Percentiles rank a stretch among this genome's conserved stretches.
These are phyloP conservation scores for Leccinum obscurum DNA, from an alignment of 768 basidiomycete species.

Conservation along the genomic window DNA sequence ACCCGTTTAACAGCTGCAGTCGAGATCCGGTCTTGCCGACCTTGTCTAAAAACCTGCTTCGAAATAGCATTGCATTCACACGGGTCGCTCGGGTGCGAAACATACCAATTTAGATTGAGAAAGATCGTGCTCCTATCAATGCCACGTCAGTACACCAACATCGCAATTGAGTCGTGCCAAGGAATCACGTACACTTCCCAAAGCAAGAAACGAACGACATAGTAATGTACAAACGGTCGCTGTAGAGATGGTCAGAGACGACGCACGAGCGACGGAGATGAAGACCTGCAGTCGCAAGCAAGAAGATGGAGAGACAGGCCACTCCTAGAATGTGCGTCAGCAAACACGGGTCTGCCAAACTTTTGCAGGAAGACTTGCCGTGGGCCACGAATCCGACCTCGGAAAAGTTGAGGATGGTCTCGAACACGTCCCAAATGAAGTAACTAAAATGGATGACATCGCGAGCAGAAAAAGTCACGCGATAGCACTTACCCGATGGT, in stretches of 20 bases:
- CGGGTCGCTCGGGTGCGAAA: background rate
- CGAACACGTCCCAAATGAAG: conserved; percentile 84
- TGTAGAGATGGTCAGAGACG: conserved; percentile 25
- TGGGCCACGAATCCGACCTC: conserved; percentile 79
- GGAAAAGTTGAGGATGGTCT: conserved; percentile 65
- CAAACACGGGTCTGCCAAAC: background rate
- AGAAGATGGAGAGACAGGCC: conserved; percentile 64
- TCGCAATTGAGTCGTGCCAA: background rate
- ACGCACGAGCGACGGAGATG: background rate
- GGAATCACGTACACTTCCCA: conserved; percentile 69
- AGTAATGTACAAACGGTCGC: conserved; percentile 81
- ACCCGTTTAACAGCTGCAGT: conserved; percentile 71
- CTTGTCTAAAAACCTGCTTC: conserved; percentile 72
- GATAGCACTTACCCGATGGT: conserved; percentile 59
- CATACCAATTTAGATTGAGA: conserved; percentile 84
- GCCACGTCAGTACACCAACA: conserved; percentile 3
- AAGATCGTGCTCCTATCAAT: conserved; percentile 72
- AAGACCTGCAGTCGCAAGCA: conserved; percentile 65
- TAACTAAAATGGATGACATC: conserved; percentile 43
- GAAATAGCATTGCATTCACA: background rate
- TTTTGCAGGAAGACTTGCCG: conserved; percentile 41
- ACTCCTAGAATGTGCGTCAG: conserved; percentile 41
- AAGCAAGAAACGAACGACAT: conserved; percentile 70
- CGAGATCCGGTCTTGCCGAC: conserved; percentile 66
- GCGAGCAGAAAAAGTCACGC: background rate